phyloP scores from a whole-genome alignment of 331 rosid species.

The Saraca asoca region DNA sequence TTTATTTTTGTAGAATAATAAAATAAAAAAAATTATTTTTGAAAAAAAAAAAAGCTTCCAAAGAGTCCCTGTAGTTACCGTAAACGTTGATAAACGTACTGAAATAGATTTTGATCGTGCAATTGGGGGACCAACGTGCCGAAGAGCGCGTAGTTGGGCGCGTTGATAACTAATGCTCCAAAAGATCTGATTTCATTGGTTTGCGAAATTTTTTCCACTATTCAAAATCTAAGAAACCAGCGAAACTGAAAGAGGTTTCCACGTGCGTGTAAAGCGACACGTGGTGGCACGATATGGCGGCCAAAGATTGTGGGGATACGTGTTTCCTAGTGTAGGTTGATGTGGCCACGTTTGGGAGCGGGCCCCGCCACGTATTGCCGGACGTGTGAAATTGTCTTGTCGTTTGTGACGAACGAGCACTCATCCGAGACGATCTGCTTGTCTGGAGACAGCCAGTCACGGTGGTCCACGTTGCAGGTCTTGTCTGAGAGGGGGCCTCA shows the following conservation, averaged over 20 bases:
- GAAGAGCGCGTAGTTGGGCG: conserved; percentile 11
- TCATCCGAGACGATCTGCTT: no score
- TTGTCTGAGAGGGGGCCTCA: no score
- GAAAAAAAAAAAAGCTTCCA: no score
- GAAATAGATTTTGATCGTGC: no score
- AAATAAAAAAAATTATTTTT: no score
- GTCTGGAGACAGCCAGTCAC: no score
- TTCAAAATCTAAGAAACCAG: no score
- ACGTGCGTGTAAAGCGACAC: conserved; percentile 30
- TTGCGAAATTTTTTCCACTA: not conserved
- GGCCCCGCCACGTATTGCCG: conserved; percentile 40
- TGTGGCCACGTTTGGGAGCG: conserved; percentile 37
- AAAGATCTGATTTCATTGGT: conserved; percentile 24
- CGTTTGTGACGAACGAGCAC: conserved; percentile 41
- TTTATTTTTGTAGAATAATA: no score
- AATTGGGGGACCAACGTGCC: no score
- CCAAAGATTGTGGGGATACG: conserved; percentile 62
- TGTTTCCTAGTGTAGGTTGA: conserved; percentile 47
- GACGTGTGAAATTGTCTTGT: conserved; percentile 24
- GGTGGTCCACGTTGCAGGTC: no score
- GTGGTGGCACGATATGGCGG: conserved; percentile 38
- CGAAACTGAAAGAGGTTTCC: conserved; percentile 41
- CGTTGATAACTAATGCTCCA: not conserved
- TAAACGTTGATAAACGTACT: no score
- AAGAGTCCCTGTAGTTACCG: no score